These are phyloP conservation scores for Trypanosoma platydactyli DNA, from an alignment of 208 protist genomes.

Conservation along the genomic window DNA sequence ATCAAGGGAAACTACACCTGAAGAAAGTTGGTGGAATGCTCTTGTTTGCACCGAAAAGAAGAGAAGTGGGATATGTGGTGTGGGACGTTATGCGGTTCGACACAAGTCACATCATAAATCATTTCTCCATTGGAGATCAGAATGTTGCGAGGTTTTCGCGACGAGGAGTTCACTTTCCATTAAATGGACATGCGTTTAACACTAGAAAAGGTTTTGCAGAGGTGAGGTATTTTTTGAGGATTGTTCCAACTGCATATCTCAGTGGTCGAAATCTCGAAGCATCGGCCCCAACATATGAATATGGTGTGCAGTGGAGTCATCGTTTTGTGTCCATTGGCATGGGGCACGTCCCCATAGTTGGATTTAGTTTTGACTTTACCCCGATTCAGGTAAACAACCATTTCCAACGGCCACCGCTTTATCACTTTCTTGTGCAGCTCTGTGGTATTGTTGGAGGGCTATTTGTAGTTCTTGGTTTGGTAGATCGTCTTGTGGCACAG, in stretches of 20 bases:
- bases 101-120: constrained; percentile 62
- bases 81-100: constrained; percentile 57
- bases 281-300: constrained; percentile 57
- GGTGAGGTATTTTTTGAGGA: constrained; percentile 58
- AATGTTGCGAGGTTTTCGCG: constrained; percentile 60
- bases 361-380: constrained; percentile 58
- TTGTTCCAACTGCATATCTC: constrained; percentile 72
- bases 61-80: constrained; percentile 29
- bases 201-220: constrained; percentile 28
- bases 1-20: constrained; percentile 64
- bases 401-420: constrained; percentile 59
- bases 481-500: constrained; percentile 55
- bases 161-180: constrained; percentile 38
- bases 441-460: constrained; percentile 88
- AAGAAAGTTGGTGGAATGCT: constrained; percentile 85
- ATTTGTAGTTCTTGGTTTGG: constrained; percentile 78
- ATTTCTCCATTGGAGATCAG: constrained; percentile 65
- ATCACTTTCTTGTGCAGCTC: constrained; percentile 73
- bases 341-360: constrained; percentile 44
- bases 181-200: constrained; percentile 40
- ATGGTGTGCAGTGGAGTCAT: constrained; percentile 53
- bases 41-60: constrained; percentile 60
- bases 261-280: constrained; percentile 15
- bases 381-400: constrained; percentile 79
- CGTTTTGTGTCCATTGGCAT: constrained; percentile 35